Conservation (phyloP, 139 green algal genomes). For the Chlamydomonas sp. region DNA sequence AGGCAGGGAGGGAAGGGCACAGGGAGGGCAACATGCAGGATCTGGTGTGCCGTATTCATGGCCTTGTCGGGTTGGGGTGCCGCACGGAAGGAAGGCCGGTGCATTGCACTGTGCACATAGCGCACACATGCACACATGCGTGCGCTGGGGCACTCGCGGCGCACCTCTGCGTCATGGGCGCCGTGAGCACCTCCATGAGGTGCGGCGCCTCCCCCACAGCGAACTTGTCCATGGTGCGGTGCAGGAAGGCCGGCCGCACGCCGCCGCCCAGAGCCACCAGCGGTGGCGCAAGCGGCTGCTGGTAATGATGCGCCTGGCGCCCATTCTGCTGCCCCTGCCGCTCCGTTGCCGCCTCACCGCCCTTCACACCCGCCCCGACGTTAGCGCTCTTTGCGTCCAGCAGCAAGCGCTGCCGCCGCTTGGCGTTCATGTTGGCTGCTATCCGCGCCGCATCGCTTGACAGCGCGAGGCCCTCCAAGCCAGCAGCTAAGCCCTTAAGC, state of each 20-base stretch:
- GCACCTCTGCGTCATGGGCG: conserved; percentile 43
- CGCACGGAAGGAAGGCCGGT: no score
- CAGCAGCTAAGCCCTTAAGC: no score
- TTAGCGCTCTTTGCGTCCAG: no score
- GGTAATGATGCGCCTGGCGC: neutral
- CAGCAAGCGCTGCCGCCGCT: no score
- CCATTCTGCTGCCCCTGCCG: neutral
- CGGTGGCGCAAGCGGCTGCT: neutral
- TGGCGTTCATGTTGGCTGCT: no score
- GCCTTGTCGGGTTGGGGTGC: neutral
- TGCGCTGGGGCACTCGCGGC: neutral
- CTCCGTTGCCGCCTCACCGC: no score
- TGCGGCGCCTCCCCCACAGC: conserved; percentile 1
- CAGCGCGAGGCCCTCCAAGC: no score
- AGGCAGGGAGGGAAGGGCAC: neutral
- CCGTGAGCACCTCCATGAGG: conserved; percentile 37
- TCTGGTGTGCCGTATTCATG: neutral
- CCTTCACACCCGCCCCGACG: no score
- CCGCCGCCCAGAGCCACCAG: neutral
- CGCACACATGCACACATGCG: no score
- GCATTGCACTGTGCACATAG: neutral
- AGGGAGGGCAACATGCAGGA: neutral
- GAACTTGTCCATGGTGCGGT: conserved; percentile 58
- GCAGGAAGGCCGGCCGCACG: conserved; percentile 53
- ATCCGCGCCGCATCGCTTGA: no score